These are phyloP conservation scores for Solanum medicagineum DNA, from an alignment of 257 asterid genomes.

Conservation along the genomic window DNA sequence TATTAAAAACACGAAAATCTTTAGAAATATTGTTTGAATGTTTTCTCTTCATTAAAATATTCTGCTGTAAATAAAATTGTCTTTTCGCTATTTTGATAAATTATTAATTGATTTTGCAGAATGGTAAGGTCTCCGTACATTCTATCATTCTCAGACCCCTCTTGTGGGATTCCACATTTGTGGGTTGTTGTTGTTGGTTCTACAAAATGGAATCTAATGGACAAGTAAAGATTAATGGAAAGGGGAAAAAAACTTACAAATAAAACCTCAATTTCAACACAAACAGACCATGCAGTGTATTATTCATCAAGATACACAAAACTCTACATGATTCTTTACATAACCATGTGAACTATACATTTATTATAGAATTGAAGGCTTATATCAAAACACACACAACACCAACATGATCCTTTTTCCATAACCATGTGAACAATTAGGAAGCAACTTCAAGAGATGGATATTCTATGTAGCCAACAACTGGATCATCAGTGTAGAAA, in stretches of 20 bases:
- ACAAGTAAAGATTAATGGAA: too few relatives aligned
- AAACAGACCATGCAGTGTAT: not conserved
- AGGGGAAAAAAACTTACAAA: not conserved
- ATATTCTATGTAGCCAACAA: constrained; percentile 66
- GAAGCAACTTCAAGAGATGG: constrained; percentile 31
- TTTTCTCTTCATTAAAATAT: too few relatives aligned
- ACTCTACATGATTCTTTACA: not conserved
- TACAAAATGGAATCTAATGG: too few relatives aligned
- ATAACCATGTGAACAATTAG: not conserved
- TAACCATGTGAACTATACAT: not conserved
- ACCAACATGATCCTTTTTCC: not conserved
- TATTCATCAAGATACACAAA: not conserved
- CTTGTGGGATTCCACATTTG: too few relatives aligned
- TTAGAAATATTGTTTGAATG: too few relatives aligned
- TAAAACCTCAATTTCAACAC: not conserved
- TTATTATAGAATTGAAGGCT: not conserved
- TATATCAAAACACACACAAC: not conserved
- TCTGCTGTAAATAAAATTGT: too few relatives aligned
- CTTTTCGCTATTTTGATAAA: too few relatives aligned
- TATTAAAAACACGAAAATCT: too few relatives aligned
- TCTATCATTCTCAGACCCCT: too few relatives aligned
- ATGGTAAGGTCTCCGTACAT: too few relatives aligned
- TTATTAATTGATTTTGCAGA: too few relatives aligned
- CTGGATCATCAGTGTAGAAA: constrained; percentile 53
- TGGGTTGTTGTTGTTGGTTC: too few relatives aligned